Base-by-base conservation (phyloP, 2,329 filamentous ascomycete species). In the Penicillium sp. region DNA sequence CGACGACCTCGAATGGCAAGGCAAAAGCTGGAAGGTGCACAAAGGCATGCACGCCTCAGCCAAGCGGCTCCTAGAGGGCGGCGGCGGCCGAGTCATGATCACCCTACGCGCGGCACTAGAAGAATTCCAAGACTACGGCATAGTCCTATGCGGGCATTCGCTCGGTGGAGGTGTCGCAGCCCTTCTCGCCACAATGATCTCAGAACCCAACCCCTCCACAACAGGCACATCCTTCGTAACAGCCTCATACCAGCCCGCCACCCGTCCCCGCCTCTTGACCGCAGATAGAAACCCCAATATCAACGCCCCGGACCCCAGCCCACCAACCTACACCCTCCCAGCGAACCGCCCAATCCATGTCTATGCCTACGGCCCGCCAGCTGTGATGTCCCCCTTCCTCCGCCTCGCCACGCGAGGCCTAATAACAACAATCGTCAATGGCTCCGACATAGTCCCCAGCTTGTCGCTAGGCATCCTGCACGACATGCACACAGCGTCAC, bases 41-140 rank as follows among this genome's bases (percentile, higher is more conserved):
- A 90, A 90, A 70, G 88, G 88, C 15, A 86, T 91, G 54, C 87
- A 90, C 68, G 87, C 88, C 0, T 90, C 88, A 1, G 88, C 88
- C 4, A 81, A 84, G 21, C 82, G 88, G 12, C 79, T 91, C 0
- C 76, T 91, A 0, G 87, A 87, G 65, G 87, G 87, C 9, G 85
- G 82, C 47, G 87, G 89, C 49, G 86, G 86, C 1, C 80, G 84
- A 27, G 86, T 91, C 2, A 79, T 91, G 60, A 78, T 84, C 43
- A 89, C 86, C 0, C 81, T 91, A 19, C 84, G 84, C 66, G 82
- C 85, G 29, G 86, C 87, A 0, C 75, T 91, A 1, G 82, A 86
- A 40, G 84, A 87, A 63, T 88, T 88, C 61, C 79, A 84, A 0
- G 85, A 87, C 51, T 91, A 92, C 69, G 86, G 88, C 0, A 80